Percentiles rank a stretch among this genome's conserved stretches.
Conservation (phyloP, 441 rosid genomes). For the Populus hybrid region DNA sequence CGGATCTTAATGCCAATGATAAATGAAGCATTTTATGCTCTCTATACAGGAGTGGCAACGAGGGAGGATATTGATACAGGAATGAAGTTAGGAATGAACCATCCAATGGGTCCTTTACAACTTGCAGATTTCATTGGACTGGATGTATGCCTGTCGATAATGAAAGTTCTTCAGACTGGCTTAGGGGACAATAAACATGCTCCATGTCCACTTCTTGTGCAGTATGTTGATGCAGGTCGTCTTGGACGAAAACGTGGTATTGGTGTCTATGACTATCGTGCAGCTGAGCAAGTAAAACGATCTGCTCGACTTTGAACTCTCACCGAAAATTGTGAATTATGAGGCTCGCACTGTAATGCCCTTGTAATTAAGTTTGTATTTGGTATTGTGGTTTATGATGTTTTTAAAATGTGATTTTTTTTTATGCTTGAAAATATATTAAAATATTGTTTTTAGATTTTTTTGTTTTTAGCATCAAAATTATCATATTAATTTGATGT, state of each 20-base stretch:
- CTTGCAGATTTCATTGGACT: slow-evolving; percentile 84
- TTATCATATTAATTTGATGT: no score
- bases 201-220: slow-evolving; percentile 82
- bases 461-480: no score
- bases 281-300: slow-evolving; percentile 19
- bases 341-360: slow-evolving; percentile 8
- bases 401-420: no score
- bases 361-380: background rate
- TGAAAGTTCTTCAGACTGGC: slow-evolving; percentile 71
- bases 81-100: slow-evolving; percentile 88
- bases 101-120: slow-evolving; percentile 83
- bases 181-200: slow-evolving; percentile 67
- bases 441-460: no score
- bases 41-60: slow-evolving; percentile 87
- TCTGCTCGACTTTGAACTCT: slow-evolving; percentile 46
- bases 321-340: background rate
- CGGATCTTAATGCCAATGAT: slow-evolving; percentile 94
- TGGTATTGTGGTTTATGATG: no score
- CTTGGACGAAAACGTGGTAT: slow-evolving; percentile 67
- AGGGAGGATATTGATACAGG: slow-evolving; percentile 83
- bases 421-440: no score
- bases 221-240: slow-evolving; percentile 78
- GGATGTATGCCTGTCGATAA: slow-evolving; percentile 73
- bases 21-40: slow-evolving; percentile 77
- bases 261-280: slow-evolving; percentile 66